Conservation (phyloP, 148 eudicot species). For the Silene latifolia region DNA sequence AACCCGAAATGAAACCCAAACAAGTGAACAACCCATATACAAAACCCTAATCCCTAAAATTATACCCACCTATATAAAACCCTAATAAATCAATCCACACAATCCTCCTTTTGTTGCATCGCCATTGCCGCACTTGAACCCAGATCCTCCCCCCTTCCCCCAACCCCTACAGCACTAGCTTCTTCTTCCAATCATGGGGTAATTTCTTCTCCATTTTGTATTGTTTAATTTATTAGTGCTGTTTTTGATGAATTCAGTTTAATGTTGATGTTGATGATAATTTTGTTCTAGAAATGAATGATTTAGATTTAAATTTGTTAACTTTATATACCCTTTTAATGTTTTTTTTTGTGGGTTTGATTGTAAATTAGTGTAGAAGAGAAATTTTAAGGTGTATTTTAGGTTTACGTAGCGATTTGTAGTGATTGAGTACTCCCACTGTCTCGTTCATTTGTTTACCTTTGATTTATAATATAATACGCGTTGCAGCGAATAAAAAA, state of each 20-base stretch:
- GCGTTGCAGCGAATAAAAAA: no score
- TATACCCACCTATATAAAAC: neutral
- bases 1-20: no score
- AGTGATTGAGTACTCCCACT: no score
- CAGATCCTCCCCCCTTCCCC: neutral
- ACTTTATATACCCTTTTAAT: neutral
- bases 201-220: neutral
- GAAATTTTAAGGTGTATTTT: no score
- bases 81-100: neutral
- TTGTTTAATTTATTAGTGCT: neutral
- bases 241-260: neutral
- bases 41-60: neutral
- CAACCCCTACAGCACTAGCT: neutral
- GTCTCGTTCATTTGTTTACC: no score
- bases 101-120: neutral
- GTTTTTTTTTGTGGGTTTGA: no score
- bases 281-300: no score
- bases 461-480: no score
- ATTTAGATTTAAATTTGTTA: neutral
- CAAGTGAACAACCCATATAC: no score
- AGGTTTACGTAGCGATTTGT: no score
- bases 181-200: neutral
- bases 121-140: neutral
- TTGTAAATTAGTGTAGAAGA: no score
- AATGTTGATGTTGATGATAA: neutral